Conservation (phyloP, 2,329 filamentous ascomycete species). For the Trichoderma lentiforme region DNA sequence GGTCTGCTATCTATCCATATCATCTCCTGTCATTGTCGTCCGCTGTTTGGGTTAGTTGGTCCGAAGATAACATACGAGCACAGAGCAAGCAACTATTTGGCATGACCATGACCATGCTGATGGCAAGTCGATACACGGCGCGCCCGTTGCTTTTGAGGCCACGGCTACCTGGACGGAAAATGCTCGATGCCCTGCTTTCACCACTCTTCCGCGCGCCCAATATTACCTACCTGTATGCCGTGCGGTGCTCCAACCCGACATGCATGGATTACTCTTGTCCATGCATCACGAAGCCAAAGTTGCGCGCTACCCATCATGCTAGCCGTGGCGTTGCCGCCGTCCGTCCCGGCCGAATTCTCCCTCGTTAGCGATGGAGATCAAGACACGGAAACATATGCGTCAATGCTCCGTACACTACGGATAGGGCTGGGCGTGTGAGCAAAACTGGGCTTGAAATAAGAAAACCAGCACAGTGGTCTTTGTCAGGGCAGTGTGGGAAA, state of each 20-base stretch:
- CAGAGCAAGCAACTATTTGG: not conserved
- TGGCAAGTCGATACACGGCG: not conserved
- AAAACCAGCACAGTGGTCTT: not conserved
- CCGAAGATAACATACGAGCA: conserved; percentile 6
- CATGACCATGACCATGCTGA: not conserved
- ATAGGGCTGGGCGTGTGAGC: conserved; percentile 9
- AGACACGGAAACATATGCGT: not conserved
- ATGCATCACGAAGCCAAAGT: conserved; percentile 9
- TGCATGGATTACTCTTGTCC: not conserved
- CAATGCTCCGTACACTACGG: conserved; percentile 7
- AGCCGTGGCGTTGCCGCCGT: conserved; percentile 11
- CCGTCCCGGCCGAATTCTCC: conserved; percentile 6
- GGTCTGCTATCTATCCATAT: not conserved
- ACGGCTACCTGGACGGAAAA: not conserved
- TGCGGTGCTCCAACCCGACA: not conserved
- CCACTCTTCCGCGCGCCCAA: not conserved
- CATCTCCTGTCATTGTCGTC: not conserved
- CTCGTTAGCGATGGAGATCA: conserved; percentile 1
- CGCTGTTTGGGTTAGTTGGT: not conserved
- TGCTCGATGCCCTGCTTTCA: not conserved
- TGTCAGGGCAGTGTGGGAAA: not conserved
- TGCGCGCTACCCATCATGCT: not conserved
- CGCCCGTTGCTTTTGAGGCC: not conserved
- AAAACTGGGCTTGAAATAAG: not conserved
- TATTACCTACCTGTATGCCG: not conserved